These are phyloP conservation scores for Xerocomus brunneocitrinus DNA, from an alignment of 768 basidiomycete genomes.

Conservation along the genomic window DNA sequence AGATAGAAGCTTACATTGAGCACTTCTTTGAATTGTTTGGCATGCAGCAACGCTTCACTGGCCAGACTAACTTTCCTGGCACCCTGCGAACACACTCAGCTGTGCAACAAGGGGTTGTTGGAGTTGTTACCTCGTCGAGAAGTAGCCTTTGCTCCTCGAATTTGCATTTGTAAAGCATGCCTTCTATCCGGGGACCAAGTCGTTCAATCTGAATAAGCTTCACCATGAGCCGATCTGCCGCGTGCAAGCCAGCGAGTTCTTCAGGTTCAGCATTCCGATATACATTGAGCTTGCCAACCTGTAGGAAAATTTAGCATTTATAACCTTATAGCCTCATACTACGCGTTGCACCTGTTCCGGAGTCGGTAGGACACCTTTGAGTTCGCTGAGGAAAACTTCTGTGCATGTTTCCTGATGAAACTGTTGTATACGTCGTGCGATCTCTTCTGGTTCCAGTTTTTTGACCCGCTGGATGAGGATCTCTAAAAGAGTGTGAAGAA, in stretches of 20 bases:
- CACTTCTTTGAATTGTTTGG: constrained; percentile 86
- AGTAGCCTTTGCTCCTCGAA: constrained; percentile 85
- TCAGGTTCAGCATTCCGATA: constrained; percentile 83
- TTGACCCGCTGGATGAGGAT: constrained; percentile 88
- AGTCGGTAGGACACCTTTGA: constrained; percentile 83
- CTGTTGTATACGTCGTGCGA: constrained; percentile 76
- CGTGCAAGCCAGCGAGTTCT: constrained; percentile 85
- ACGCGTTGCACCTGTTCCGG: constrained; percentile 69
- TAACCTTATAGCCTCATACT: neutral
- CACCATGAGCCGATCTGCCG: constrained; percentile 95
- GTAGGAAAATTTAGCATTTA: neutral
- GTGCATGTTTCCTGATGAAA: constrained; percentile 87
- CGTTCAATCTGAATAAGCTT: constrained; percentile 93
- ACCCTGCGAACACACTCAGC: constrained; percentile 44
- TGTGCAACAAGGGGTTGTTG: neutral
- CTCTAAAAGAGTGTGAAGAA: constrained; percentile 44
- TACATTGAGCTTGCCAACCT: constrained; percentile 87
- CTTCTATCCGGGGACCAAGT: constrained; percentile 80
- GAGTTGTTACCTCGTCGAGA: constrained; percentile 62
- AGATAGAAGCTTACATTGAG: constrained; percentile 58
- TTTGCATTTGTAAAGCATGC: constrained; percentile 90
- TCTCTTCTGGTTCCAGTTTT: constrained; percentile 80
- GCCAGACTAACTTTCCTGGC: constrained; percentile 79
- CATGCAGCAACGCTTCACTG: constrained; percentile 70
- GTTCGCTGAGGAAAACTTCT: constrained; percentile 82